Base-by-base conservation (phyloP, 768 basidiomycete species). In the Lyophyllum semitale region DNA sequence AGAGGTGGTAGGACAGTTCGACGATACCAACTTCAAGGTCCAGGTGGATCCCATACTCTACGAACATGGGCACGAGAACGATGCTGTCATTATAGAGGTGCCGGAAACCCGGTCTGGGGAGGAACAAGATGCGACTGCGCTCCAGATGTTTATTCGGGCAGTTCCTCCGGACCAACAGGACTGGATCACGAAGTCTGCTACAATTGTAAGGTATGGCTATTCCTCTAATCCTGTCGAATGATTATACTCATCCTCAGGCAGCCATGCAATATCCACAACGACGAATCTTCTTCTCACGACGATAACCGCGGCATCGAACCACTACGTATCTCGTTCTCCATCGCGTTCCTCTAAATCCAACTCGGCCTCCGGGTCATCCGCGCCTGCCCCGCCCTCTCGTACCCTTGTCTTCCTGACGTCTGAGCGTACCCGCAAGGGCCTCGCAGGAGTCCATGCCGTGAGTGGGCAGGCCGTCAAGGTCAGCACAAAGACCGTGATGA, bases 31-130 rank as follows among this genome's bases (percentile, higher is more conserved):
- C 49, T 73, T 89, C 55, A 67, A 70, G 35, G 76, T 89, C 20
- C 71, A 73, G 22, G 89, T 89, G 64, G 88, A 88, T 60, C 77
- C 81, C 1, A 63, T 66, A n/a, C 73, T 91, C 40, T 66, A 75
- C 30, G 68, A 73, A 51, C 68, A 70, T 15, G 82, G 82, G 7
- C 76, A 77, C 44, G 81, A 84, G 60, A 77, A 77, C 57, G 83
- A 84, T 59, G 83, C 87, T 0, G 88, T 93, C n/a, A 68, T 91
- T 47, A 81, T 91, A 53, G 87, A 91, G 62, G 80, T 91, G 27
- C 80, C 83, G 0, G 79, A 84, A 48, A 76, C 78, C 13, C 67
- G 66, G 40, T 66, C 71, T 48, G 73, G 71, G 46, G 29, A 47
- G 22, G 70, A 71, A 30, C 67, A 72, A 8, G 76, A 79, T 58